A percentile compares a stretch with the other conserved stretches of the same genome.
These are phyloP conservation scores for Nepenthes mirabilis DNA, from an alignment of 148 eudicot genomes.

Conservation along the genomic window DNA sequence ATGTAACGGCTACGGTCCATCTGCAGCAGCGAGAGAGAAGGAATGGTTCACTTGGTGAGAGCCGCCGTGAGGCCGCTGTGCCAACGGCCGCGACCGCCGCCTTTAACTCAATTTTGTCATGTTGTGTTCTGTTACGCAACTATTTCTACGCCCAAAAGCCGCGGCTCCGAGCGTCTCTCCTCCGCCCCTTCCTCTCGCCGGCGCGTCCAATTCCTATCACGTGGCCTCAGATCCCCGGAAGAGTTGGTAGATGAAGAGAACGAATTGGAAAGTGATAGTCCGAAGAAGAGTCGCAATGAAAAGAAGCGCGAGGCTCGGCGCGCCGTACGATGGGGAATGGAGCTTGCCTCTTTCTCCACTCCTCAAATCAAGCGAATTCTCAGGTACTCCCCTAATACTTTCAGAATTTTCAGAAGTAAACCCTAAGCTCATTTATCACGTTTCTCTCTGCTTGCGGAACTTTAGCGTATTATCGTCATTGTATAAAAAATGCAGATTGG, in stretches of 20 bases:
- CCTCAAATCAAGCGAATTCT: constrained; percentile 73
- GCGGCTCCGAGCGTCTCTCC: no score
- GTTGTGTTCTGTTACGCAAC: no score
- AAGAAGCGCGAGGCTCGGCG: constrained; percentile 71
- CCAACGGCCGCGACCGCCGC: constrained; percentile 17
- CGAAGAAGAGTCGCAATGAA: constrained; percentile 47
- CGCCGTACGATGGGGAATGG: constrained; percentile 65
- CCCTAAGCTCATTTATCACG: no score
- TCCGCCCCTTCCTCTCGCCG: no score
- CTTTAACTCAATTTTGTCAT: neutral
- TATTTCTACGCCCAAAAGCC: neutral
- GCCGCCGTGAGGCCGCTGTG: constrained; percentile 11
- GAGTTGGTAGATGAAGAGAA: no score
- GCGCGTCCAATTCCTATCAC: no score
- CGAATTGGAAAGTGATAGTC: constrained; percentile 2
- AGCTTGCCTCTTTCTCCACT: constrained; percentile 52
- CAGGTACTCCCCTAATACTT: neutral
- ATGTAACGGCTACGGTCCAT: no score
- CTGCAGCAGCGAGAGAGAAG: no score
- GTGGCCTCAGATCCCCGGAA: no score
- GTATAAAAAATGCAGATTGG: constrained; percentile 29
- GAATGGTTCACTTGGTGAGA: constrained; percentile 29
- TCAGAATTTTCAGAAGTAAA: no score
- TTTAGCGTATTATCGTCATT: no score
- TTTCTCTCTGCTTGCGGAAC: no score